Evolutionary conservation across 148 eudicot species (phyloP).

Genomic region (Silene uniflora): DNA sequence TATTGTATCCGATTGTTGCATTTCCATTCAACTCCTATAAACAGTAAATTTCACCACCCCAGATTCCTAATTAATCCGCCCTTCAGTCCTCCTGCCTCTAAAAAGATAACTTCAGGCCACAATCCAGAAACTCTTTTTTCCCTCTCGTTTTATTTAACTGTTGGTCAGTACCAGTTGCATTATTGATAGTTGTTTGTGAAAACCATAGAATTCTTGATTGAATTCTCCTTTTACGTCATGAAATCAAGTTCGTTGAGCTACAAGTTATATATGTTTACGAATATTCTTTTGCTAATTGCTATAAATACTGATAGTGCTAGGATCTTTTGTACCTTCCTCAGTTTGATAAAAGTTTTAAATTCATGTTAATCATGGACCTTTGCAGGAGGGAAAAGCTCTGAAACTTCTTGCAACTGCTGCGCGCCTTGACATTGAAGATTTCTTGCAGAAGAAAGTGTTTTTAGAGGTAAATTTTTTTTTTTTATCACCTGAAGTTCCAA

Average conservation of each 20-base stretch:
- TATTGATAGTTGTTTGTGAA: background rate
- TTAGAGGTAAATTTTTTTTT: conserved; percentile 54
- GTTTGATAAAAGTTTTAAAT: background rate
- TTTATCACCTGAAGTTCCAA: background rate
- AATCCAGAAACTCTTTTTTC: background rate
- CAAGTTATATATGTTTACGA: background rate
- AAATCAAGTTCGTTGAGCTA: background rate
- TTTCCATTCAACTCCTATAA: background rate
- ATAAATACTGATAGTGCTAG: background rate
- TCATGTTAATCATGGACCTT: background rate
- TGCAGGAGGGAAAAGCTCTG: conserved; percentile 91
- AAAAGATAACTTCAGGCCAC: background rate
- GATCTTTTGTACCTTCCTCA: background rate
- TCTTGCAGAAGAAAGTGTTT: conserved; percentile 93
- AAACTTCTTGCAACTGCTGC: conserved; percentile 96
- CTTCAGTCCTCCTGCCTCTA: background rate
- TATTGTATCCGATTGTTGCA: background rate
- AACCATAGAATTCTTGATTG: background rate
- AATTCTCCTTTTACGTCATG: background rate
- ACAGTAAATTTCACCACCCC: background rate
- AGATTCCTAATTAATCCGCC: background rate
- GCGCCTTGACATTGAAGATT: conserved; percentile 96
- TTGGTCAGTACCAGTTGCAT: background rate
- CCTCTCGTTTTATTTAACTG: background rate
- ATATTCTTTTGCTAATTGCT: background rate